A percentile compares a stretch with the other conserved stretches of the same genome.
phyloP scores from a whole-genome alignment of 129 eudicot species.

The Tagetes erecta region DNA sequence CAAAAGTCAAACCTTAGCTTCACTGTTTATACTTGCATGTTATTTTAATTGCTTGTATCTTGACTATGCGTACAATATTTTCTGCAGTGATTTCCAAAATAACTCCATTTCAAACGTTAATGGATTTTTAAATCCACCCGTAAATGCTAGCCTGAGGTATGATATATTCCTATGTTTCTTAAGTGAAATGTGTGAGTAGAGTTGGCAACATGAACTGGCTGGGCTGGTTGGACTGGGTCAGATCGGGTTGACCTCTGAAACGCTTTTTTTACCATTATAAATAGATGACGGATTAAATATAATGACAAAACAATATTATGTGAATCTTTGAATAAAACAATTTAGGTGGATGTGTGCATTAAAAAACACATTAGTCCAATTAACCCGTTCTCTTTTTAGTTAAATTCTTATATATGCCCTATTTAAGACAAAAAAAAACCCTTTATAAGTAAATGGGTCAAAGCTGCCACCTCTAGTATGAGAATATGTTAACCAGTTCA shows the following conservation, averaged over 20 bases:
- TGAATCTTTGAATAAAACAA: not conserved
- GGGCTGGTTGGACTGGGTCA: not conserved
- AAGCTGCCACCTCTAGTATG: not conserved
- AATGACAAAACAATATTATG: not conserved
- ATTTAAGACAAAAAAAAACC: not conserved
- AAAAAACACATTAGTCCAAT: not conserved
- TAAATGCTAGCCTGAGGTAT: conserved; percentile 69
- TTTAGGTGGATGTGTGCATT: not conserved
- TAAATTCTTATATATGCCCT: not conserved
- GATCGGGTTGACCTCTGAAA: not conserved
- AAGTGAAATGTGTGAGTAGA: not conserved
- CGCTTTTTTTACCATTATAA: not conserved
- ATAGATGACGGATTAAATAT: not conserved
- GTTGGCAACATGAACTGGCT: not conserved
- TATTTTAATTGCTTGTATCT: conserved; percentile 9
- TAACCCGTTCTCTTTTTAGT: conserved; percentile 1
- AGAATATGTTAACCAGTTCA: conserved; percentile 2
- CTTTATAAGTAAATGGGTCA: conserved; percentile 14
- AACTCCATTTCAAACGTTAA: conserved; percentile 54
- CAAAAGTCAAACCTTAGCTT: not conserved
- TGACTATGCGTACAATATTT: not conserved
- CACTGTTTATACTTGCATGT: not conserved
- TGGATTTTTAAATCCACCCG: conserved; percentile 63
- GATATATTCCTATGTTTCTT: conserved; percentile 16
- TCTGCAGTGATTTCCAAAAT: conserved; percentile 65